Evolutionary conservation across 768 basidiomycete species (phyloP).

Genomic region (Calocera viscosa): DNA sequence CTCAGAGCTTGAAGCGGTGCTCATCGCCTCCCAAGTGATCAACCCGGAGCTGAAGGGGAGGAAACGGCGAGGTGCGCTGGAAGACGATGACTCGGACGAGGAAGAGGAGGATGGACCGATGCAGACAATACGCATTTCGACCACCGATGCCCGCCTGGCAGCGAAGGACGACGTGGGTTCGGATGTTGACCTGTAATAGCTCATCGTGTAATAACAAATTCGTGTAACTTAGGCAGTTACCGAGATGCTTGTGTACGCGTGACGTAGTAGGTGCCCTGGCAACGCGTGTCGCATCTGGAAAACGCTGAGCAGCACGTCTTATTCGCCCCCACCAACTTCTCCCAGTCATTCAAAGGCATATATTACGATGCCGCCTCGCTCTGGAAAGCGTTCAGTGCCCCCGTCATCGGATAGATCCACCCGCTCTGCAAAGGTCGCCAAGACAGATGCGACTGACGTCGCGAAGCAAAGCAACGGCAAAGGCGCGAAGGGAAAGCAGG

Average conservation of each 20-base stretch:
- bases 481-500: conserved; percentile 35
- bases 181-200: conserved; percentile 74
- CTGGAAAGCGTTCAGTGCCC: not conserved
- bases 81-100: conserved; percentile 30
- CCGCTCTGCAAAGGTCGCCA: conserved; percentile 41
- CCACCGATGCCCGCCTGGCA: conserved; percentile 25
- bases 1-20: conserved; percentile 52
- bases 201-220: no score
- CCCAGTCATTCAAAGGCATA: no score
- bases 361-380: conserved; percentile 2
- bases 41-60: conserved; percentile 30
- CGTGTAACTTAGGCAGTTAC: no score
- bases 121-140: conserved; percentile 10
- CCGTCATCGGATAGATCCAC: conserved; percentile 21
- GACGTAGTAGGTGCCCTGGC: no score
- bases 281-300: no score
- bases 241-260: no score
- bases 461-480: conserved; percentile 28
- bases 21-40: conserved; percentile 53
- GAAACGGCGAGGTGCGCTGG: conserved; percentile 16
- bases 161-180: conserved; percentile 50
- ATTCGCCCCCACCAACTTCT: no score
- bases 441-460: conserved; percentile 29
- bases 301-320: no score
- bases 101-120: conserved; percentile 32